These are phyloP conservation scores for Grigorovia yakushimaensis DNA, from an alignment of 805 yeast species.

Conservation along the genomic window DNA sequence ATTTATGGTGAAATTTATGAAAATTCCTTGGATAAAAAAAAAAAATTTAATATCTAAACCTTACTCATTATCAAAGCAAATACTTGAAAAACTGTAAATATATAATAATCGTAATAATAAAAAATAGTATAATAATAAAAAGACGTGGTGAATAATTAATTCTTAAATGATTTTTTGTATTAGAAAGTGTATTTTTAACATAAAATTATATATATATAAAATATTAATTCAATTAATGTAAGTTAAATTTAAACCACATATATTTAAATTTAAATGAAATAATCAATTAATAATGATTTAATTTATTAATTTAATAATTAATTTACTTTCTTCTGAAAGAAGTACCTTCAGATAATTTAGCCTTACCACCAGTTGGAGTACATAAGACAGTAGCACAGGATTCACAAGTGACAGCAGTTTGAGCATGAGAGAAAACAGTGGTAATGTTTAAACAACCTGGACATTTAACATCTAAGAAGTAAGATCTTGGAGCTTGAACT, in stretches of 20 bases:
- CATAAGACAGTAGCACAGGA: slow-evolving; percentile 96
- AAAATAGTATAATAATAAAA: no score
- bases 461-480: slow-evolving; percentile 99
- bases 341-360: slow-evolving; percentile 98
- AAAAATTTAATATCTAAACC: background rate
- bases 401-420: slow-evolving; percentile 99
- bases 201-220: background rate
- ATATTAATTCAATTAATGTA: background rate
- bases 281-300: no score
- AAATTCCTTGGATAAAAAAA: background rate
- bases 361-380: slow-evolving; percentile 99
- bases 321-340: slow-evolving; percentile 97
- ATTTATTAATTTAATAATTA: background rate
- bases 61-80: slow-evolving; percentile 2
- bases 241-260: background rate
- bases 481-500: slow-evolving; percentile 97
- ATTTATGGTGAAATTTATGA: slow-evolving; percentile 4
- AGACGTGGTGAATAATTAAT: background rate
- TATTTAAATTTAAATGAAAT: background rate
- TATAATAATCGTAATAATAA: no score
- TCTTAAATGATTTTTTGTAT: background rate
- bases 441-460: slow-evolving; percentile 99
- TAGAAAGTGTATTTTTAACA: background rate
- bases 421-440: slow-evolving; percentile 99
- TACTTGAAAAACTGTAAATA: no score